A percentile compares a stretch with the other conserved stretches of the same genome.
phyloP scores from a whole-genome alignment of 768 basidiomycete species.

The Russula sp. region DNA sequence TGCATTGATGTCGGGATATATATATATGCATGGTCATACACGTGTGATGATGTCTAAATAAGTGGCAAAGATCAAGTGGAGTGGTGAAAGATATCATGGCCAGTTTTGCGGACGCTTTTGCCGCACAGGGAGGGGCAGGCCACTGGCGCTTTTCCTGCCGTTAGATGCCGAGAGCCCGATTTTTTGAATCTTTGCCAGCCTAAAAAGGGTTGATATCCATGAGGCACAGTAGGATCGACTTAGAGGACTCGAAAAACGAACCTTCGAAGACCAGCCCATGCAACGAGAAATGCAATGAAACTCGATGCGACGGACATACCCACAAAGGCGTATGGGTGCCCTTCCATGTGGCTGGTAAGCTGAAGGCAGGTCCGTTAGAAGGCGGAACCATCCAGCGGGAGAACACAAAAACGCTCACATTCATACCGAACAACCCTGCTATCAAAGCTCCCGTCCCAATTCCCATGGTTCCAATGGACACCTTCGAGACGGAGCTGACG shows the following conservation, averaged over 20 bases:
- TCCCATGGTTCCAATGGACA: conserved; percentile 94
- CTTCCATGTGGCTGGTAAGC: conserved; percentile 75
- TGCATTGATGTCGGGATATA: conserved; percentile 12
- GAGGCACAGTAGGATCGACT: conserved; percentile 17
- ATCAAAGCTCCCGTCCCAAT: conserved; percentile 86
- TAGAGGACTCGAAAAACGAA: conserved; percentile 33
- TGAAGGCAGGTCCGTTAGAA: conserved; percentile 34
- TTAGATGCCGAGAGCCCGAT: conserved; percentile 23
- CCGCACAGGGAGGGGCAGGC: conserved; percentile 21
- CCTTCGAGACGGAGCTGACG: conserved; percentile 40
- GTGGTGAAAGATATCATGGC: background rate
- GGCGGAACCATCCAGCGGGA: conserved; percentile 19
- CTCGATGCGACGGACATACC: conserved; percentile 59
- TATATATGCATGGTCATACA: conserved; percentile 27
- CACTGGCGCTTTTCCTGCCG: conserved; percentile 7
- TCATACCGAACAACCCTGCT: conserved; percentile 95
- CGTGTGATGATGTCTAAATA: conserved; percentile 24
- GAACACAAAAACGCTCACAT: conserved; percentile 52
- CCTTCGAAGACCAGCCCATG: conserved; percentile 65
- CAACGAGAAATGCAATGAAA: conserved; percentile 56
- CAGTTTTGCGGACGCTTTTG: conserved; percentile 3
- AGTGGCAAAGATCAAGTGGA: conserved; percentile 5
- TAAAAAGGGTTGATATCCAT: conserved; percentile 22
- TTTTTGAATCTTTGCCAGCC: conserved; percentile 41
- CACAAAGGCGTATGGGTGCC: conserved; percentile 70